These are phyloP conservation scores for Gastrolobium villosum DNA, from an alignment of 306 rosid genomes.

Conservation along the genomic window DNA sequence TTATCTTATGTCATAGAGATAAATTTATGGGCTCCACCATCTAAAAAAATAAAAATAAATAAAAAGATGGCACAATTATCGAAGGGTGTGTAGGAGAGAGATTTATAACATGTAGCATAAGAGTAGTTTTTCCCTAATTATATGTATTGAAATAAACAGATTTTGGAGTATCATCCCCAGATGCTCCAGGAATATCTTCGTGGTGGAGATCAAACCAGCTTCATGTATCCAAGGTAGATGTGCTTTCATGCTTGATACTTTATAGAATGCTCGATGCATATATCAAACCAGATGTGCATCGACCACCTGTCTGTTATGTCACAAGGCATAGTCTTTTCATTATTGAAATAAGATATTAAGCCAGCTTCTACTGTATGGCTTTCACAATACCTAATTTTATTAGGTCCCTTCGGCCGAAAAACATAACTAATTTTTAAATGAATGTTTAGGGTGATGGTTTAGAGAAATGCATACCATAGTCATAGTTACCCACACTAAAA, in stretches of 20 bases:
- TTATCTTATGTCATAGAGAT: too few species aligned
- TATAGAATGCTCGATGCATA: slow-evolving; percentile 29
- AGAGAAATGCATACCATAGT: too few species aligned
- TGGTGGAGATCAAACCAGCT: slow-evolving; percentile 95
- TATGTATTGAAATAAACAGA: slow-evolving; percentile 61
- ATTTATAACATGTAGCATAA: too few species aligned
- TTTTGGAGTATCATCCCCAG: slow-evolving; percentile 99
- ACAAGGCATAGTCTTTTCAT: slow-evolving; percentile 31
- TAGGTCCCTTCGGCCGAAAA: too few species aligned
- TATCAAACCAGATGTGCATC: slow-evolving; percentile 32
- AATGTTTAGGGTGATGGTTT: too few species aligned
- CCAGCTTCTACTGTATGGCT: slow-evolving; percentile 6
- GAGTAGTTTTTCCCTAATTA: too few species aligned
- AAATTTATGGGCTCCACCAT: too few species aligned
- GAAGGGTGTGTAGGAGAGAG: too few species aligned
- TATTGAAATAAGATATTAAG: slow-evolving; percentile 11
- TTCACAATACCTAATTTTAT: slow-evolving; percentile 7
- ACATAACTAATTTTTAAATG: too few species aligned
- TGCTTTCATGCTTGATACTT: slow-evolving; percentile 34
- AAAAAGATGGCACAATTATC: too few species aligned
- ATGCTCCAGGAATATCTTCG: slow-evolving; percentile 91
- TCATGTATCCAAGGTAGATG: slow-evolving; percentile 96
- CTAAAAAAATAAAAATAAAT: too few species aligned
- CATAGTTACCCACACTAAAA: too few species aligned
- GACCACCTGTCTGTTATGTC: slow-evolving; percentile 19